Conservation (phyloP, 2,329 filamentous ascomycete genomes). For the Fusarium nurragi region DNA sequence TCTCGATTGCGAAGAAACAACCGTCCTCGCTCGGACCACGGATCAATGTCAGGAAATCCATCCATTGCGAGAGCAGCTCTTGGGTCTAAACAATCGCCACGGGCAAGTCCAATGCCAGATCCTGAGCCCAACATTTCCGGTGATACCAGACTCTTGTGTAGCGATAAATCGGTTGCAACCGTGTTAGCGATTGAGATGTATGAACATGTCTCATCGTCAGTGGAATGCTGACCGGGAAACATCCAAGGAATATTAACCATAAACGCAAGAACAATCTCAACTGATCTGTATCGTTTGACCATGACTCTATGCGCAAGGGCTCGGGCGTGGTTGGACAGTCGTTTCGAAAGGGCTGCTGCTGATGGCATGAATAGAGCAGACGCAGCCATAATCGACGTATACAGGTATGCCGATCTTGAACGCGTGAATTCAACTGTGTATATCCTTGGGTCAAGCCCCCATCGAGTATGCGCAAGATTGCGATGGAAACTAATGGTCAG, state of each 20-base stretch:
- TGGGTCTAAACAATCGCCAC: constrained; percentile 75
- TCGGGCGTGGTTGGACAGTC: constrained; percentile 71
- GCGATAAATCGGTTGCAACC: constrained; percentile 73
- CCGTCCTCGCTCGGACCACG: constrained; percentile 67
- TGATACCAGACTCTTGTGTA: constrained; percentile 75
- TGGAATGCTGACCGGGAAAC: constrained; percentile 72
- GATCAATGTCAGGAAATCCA: constrained; percentile 71
- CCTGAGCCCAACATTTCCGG: constrained; percentile 57
- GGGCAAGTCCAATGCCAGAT: constrained; percentile 60
- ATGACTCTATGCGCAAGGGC: constrained; percentile 70
- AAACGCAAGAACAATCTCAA: constrained; percentile 78
- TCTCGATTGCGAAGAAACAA: constrained; percentile 72
- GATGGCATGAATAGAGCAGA: constrained; percentile 74
- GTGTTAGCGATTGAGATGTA: constrained; percentile 76
- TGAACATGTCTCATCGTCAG: constrained; percentile 77
- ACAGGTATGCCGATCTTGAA: constrained; percentile 73
- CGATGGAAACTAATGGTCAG: constrained; percentile 67
- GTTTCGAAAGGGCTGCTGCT: constrained; percentile 70
- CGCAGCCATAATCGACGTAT: constrained; percentile 75
- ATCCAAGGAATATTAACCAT: constrained; percentile 83
- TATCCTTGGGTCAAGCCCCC: constrained; percentile 75
- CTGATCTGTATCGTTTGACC: constrained; percentile 69
- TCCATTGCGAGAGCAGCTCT: constrained; percentile 72
- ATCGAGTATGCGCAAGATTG: constrained; percentile 76
- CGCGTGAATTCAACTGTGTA: constrained; percentile 74